Base-by-base conservation (phyloP, 371 early-diverging fungal species). In the Smittium culicis region DNA sequence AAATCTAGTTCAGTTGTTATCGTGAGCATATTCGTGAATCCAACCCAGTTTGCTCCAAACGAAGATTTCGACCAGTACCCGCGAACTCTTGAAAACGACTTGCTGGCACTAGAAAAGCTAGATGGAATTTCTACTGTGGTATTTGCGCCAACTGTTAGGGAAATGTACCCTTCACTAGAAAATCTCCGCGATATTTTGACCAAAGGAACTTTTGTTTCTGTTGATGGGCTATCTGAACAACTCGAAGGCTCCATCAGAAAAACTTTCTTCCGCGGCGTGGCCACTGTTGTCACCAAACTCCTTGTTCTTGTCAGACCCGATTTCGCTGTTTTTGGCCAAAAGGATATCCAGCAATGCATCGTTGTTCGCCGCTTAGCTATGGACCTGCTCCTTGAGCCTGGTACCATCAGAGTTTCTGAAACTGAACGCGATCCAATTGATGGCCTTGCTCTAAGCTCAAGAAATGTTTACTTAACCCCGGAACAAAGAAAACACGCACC, bases 241-340 rank as follows among this genome's bases (percentile, higher is more conserved):
- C 78, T 94, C 78, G 98, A 98, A 73, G 98, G 98, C 27, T 76
- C 75, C 16, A 85, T 91, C 0, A 85, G 98, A 0, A 96, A 96
- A n/a, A 89, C 90, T 71, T 96, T 96, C 76, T 98, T 98, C 82
- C 85, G 96, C 54, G 98, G 98, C 35, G 98, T 98, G 1, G 89
- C 94, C 1, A 98, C 98, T 0, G 88, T 98, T 1, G 96, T 96
- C 24, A 76, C 88, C 59, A 98, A 96, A 78, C 86, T 98, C 54
- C 85, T 98, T 70, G 92, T 93, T 74, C 86, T 90, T 54, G 85
- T 87, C 30, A 85, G 87, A 78, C 96, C 98, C 1, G 86, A 88
- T 25, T 70, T 80, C 34, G 90, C 88, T 11, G 90, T 78, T 70
- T 94, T 98, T 77, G 98, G 98, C 1, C 97, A 98, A 76, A 98